phyloP scores from a whole-genome alignment of 805 yeast genomes.

The Deakozyma indianensis region DNA sequence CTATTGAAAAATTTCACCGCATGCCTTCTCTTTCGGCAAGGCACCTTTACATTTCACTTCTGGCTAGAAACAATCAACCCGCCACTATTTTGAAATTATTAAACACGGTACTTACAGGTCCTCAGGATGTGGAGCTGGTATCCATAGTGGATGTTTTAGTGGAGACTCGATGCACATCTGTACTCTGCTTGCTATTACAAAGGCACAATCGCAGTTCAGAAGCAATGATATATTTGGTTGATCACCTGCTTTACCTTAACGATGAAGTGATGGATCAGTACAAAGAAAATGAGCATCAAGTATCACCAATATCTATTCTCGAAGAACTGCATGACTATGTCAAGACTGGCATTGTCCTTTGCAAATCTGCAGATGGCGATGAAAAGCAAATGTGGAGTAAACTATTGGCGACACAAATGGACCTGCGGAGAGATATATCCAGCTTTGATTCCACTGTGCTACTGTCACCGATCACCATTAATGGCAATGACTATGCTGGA shows the following conservation, averaged over 20 bases:
- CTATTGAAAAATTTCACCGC: constrained; percentile 1
- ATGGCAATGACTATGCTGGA: background rate
- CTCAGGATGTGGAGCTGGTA: constrained; percentile 17
- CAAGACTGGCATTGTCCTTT: constrained; percentile 12
- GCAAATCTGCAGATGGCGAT: constrained; percentile 8
- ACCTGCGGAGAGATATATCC: background rate
- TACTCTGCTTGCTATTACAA: constrained; percentile 14
- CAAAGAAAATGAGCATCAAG: background rate
- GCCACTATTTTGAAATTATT: constrained; percentile 11
- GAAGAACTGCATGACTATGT: constrained; percentile 9
- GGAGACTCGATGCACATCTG: constrained; percentile 13
- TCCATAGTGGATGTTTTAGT: constrained; percentile 16
- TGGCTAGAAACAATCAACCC: constrained; percentile 12
- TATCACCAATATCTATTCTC: background rate
- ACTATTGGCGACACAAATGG: constrained; percentile 25
- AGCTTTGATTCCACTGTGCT: background rate
- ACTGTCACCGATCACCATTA: background rate
- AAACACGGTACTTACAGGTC: constrained; percentile 18
- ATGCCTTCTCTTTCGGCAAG: constrained; percentile 7
- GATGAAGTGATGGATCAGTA: constrained; percentile 6
- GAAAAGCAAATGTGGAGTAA: constrained; percentile 27
- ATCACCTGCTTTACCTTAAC: constrained; percentile 11
- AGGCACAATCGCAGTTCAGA: constrained; percentile 14
- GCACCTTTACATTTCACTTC: constrained; percentile 9
- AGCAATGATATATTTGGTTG: constrained; percentile 18